Evolutionary conservation across 768 basidiomycete species (phyloP).

Genomic region (Leccinum arenicola): DNA sequence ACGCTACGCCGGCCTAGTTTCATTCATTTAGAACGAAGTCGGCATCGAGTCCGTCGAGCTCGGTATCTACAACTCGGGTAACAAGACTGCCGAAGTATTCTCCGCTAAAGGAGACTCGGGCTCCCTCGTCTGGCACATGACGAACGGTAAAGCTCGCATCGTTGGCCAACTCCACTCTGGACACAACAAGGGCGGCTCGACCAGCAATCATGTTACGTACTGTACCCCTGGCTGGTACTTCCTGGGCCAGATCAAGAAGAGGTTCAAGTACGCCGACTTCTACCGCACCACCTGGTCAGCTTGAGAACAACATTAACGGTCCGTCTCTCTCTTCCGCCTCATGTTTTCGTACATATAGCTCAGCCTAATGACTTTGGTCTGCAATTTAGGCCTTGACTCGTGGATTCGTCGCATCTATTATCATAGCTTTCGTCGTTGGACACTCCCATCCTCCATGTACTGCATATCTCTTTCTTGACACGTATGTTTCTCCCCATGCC

Average conservation of each 20-base stretch:
- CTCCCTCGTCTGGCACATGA: background rate
- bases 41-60: background rate
- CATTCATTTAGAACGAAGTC: background rate
- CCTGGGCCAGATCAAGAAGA: background rate
- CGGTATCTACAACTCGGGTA: background rate
- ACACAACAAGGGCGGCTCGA: background rate
- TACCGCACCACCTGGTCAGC: background rate
- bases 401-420: too few relatives aligned
- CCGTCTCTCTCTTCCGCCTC: too few relatives aligned
- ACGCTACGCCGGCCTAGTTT: background rate
- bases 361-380: too few relatives aligned
- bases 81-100: background rate
- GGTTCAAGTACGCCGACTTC: background rate
- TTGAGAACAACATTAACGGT: background rate
- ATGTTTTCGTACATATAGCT: background rate
- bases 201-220: background rate
- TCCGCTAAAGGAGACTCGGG: background rate
- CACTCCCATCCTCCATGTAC: too few relatives aligned
- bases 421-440: too few relatives aligned
- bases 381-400: too few relatives aligned
- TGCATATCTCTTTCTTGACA: too few relatives aligned
- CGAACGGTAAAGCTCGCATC: background rate
- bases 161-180: background rate
- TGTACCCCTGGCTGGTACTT: background rate
- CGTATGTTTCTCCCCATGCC: too few relatives aligned